Percentiles rank a stretch among this genome's conserved stretches.
phyloP scores from a whole-genome alignment of 179 eudicot species.

The Pouteria campechiana region DNA sequence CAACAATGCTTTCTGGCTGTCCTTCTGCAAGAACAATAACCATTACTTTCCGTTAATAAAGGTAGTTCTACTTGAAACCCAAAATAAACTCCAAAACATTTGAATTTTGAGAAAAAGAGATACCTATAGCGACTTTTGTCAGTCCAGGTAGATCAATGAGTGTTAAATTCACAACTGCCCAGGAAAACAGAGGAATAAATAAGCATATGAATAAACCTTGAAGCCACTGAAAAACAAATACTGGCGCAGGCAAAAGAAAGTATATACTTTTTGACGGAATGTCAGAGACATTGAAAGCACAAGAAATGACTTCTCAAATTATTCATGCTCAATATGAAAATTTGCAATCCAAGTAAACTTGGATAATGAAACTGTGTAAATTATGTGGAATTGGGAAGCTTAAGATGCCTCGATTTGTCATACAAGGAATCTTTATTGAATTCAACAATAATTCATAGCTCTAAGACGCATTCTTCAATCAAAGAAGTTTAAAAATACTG shows the following conservation, averaged over 20 bases:
- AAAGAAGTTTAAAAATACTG: too few species aligned
- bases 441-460: too few species aligned
- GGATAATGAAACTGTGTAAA: too few species aligned
- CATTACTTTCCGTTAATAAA: background rate
- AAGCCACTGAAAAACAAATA: background rate
- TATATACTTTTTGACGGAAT: background rate
- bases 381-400: too few species aligned
- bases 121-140: slow-evolving; percentile 97
- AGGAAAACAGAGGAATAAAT: slow-evolving; percentile 6
- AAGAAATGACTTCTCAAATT: background rate
- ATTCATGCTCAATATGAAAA: background rate
- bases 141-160: slow-evolving; percentile 98
- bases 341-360: too few species aligned
- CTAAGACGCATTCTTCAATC: too few species aligned
- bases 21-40: slow-evolving; percentile 54
- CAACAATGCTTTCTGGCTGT: slow-evolving; percentile 70
- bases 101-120: background rate
- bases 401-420: too few species aligned
- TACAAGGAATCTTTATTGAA: too few species aligned
- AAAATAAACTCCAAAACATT: background rate
- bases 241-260: too few species aligned
- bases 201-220: background rate
- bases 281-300: background rate
- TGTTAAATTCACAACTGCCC: slow-evolving; percentile 93
- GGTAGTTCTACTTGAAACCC: background rate